Evolutionary conservation across 805 yeast genomes (phyloP).

Genomic region (Maudiozyma turicensis): DNA sequence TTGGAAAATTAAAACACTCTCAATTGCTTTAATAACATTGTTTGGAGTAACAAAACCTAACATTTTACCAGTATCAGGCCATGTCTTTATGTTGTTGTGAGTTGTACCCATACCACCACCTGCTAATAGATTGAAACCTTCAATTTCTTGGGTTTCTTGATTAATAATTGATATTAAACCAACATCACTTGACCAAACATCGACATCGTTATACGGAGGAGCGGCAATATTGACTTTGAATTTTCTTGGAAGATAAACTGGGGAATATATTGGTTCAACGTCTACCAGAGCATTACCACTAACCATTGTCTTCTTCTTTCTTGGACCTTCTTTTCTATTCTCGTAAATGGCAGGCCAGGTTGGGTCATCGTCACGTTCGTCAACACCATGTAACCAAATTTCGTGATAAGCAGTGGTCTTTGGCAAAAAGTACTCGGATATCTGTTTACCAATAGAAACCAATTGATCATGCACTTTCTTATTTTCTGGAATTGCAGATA

Average conservation of each 20-base stretch:
- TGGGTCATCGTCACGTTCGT: slow-evolving; percentile 52
- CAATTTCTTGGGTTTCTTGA: slow-evolving; percentile 44
- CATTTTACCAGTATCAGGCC: slow-evolving; percentile 86
- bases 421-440: slow-evolving; percentile 80
- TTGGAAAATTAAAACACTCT: slow-evolving; percentile 87
- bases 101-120: slow-evolving; percentile 99
- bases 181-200: slow-evolving; percentile 90
- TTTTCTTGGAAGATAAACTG: slow-evolving; percentile 85
- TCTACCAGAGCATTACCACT: slow-evolving; percentile 78
- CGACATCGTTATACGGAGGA: slow-evolving; percentile 94
- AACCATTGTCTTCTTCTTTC: slow-evolving; percentile 69
- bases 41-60: slow-evolving; percentile 67
- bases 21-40: slow-evolving; percentile 68
- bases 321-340: slow-evolving; percentile 63
- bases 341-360: slow-evolving; percentile 56
- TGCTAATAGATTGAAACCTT: slow-evolving; percentile 80
- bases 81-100: slow-evolving; percentile 92
- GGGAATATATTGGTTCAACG: slow-evolving; percentile 81
- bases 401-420: slow-evolving; percentile 93
- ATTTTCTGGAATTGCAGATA: slow-evolving; percentile 80
- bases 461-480: slow-evolving; percentile 74
- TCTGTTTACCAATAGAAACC: slow-evolving; percentile 46
- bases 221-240: slow-evolving; percentile 90
- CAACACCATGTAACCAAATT: slow-evolving; percentile 87
- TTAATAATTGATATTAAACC: slow-evolving; percentile 83